Conservation (phyloP, 805 yeast species). For the Candida corydali region DNA sequence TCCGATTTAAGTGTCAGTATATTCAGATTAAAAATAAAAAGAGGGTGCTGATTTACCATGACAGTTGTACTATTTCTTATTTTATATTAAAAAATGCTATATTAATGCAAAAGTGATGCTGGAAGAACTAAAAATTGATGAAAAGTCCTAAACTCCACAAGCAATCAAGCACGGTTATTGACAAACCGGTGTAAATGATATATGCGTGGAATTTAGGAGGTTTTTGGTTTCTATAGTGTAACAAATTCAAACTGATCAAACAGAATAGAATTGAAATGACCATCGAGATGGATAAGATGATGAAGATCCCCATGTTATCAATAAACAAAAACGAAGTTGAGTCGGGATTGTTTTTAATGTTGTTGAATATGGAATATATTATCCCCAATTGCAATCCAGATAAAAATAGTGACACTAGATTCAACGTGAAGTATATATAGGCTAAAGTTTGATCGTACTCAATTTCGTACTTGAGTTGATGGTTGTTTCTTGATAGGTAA, state of each 20-base stretch:
- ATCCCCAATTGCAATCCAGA: conserved; percentile 39
- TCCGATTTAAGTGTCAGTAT: too few relatives aligned
- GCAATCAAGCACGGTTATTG: conserved; percentile 13
- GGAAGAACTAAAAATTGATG: conserved; percentile 5
- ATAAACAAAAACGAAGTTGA: conserved; percentile 18
- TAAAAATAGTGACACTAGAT: conserved; percentile 31
- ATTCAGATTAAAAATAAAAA: too few relatives aligned
- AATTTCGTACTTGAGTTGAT: conserved; percentile 20
- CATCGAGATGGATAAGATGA: conserved; percentile 28
- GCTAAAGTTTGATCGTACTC: conserved; percentile 37
- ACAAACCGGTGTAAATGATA: conserved; percentile 13
- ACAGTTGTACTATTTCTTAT: too few relatives aligned
- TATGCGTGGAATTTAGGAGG: conserved; percentile 21
- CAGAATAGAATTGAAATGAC: conserved; percentile 30
- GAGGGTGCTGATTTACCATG: too few relatives aligned
- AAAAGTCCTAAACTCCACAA: conserved; percentile 12
- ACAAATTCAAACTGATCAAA: conserved; percentile 31
- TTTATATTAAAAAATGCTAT: background rate
- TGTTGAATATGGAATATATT: conserved; percentile 25
- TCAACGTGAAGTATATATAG: conserved; percentile 32
- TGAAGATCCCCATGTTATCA: conserved; percentile 30
- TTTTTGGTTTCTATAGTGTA: conserved; percentile 24
- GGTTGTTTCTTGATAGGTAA: conserved; percentile 19
- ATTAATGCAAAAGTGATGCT: conserved; percentile 1
- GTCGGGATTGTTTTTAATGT: background rate